phyloP scores from a whole-genome alignment of 257 asterid genomes.

The Solanum verrucosum region DNA sequence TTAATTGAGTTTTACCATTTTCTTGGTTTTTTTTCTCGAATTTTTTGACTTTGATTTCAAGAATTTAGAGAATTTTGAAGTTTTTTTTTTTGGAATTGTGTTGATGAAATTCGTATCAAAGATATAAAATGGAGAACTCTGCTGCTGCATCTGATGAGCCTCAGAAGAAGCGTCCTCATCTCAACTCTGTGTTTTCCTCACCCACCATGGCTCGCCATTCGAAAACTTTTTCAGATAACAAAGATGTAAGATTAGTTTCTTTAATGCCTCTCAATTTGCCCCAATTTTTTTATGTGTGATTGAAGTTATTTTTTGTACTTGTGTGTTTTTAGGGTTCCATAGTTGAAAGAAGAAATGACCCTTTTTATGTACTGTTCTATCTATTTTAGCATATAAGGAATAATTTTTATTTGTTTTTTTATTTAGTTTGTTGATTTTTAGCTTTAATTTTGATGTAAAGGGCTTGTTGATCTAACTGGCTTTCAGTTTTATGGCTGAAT shows the following conservation, averaged over 20 bases:
- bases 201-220: constrained; percentile 49
- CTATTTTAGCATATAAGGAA: not conserved
- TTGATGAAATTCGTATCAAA: not conserved
- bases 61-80: not conserved
- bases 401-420: not conserved
- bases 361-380: not conserved
- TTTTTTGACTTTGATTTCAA: not conserved
- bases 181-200: constrained; percentile 29
- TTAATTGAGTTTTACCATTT: not conserved
- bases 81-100: not conserved
- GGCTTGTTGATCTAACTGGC: not conserved
- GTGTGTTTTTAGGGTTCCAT: not conserved
- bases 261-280: not conserved
- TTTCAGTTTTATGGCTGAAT: not conserved
- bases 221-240: constrained; percentile 43
- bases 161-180: constrained; percentile 62
- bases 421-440: not conserved
- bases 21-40: not conserved
- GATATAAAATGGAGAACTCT: constrained; percentile 4
- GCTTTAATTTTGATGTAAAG: not conserved
- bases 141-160: constrained; percentile 45
- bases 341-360: not conserved
- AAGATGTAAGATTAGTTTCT: constrained; percentile 30
- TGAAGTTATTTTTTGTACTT: not conserved
- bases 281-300: not conserved